phyloP scores from a whole-genome alignment of 1,284 basidiomycete species.

The Marasmius tenuissimus region DNA sequence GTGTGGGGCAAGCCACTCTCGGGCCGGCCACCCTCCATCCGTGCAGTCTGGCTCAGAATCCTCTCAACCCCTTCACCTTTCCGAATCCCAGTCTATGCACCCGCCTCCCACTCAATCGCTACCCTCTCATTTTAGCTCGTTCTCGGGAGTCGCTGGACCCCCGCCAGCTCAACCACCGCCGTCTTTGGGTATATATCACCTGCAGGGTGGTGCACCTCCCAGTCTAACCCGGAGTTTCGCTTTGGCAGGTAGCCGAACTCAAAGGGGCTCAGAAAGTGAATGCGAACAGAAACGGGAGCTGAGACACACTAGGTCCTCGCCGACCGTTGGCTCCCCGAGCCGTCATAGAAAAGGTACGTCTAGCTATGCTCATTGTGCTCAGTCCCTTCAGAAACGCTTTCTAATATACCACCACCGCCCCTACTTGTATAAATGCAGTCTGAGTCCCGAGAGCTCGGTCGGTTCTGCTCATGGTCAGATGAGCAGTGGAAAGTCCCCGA shows the following conservation, averaged over 20 bases:
- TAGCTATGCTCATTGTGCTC: no score
- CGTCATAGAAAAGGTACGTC: no score
- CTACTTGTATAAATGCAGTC: background rate
- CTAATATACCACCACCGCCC: background rate
- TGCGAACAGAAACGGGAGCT: background rate
- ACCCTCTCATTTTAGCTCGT: background rate
- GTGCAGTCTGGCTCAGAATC: background rate
- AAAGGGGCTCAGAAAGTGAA: background rate
- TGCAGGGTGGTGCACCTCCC: background rate
- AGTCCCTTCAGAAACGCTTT: no score
- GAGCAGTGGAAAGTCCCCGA: background rate
- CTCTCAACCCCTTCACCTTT: background rate
- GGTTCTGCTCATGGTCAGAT: background rate
- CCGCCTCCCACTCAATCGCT: background rate
- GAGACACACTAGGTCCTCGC: background rate
- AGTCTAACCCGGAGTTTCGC: background rate
- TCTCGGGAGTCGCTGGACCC: background rate
- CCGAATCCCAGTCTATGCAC: background rate
- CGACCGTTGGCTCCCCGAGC: background rate
- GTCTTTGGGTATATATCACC: background rate
- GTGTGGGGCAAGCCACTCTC: background rate
- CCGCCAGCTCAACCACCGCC: background rate
- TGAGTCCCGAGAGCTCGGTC: background rate
- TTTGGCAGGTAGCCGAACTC: background rate
- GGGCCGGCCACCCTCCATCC: background rate